phyloP scores from a whole-genome alignment of 108 stramenopile genomes.

The Nannochloropsis oceanica region DNA sequence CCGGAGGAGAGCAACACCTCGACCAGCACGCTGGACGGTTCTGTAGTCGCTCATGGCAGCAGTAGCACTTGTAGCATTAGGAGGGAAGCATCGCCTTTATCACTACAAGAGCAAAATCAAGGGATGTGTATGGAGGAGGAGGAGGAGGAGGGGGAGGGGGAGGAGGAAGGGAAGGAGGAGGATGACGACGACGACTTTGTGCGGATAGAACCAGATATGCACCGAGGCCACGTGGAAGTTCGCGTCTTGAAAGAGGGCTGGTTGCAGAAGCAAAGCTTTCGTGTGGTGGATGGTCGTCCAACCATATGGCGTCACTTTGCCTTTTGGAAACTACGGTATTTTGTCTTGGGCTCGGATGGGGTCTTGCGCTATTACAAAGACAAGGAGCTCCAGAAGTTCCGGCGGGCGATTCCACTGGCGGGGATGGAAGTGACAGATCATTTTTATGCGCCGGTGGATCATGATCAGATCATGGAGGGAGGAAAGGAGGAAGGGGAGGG shows the following conservation, averaged over 20 bases:
- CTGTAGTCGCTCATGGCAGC: too few species aligned
- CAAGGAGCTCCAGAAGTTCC: neutral
- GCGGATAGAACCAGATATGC: neutral
- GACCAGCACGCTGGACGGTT: too few species aligned
- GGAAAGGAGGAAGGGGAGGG: neutral
- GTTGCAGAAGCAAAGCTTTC: neutral
- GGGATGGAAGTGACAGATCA: neutral
- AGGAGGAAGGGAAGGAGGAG: neutral
- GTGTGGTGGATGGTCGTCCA: neutral
- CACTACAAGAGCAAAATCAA: neutral
- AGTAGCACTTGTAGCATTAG: too few species aligned
- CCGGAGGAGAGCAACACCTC: too few species aligned
- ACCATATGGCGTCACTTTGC: neutral
- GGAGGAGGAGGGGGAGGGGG: neutral
- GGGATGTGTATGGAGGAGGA: neutral
- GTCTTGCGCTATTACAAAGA: neutral
- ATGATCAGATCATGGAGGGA: neutral
- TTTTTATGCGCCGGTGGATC: neutral
- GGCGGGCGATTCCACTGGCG: neutral
- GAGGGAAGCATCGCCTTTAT: too few species aligned
- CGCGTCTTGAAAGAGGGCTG: neutral
- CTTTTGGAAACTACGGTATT: neutral
- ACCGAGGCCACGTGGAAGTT: neutral
- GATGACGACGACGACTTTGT: neutral
- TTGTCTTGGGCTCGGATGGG: neutral